Conservation (phyloP, 257 asterid genomes). For the Eucommia ulmoides region DNA sequence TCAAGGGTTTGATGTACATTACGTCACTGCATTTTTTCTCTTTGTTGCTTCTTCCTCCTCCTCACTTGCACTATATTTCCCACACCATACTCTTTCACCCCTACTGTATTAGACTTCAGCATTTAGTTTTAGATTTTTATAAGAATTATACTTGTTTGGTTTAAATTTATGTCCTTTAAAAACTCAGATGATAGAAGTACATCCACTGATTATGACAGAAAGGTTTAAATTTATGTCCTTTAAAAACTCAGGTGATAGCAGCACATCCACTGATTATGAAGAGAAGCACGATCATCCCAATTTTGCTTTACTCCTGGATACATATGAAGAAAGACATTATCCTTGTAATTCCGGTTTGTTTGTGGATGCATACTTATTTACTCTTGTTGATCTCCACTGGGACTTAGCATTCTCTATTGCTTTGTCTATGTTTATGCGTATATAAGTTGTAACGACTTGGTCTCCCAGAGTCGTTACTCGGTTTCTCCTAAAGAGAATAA, state of each 20-base stretch:
- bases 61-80: not conserved
- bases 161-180: too few relatives aligned
- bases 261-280: slow-evolving; percentile 31
- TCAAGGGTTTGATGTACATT: not conserved
- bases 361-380: not conserved
- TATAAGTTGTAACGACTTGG: not conserved
- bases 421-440: not conserved
- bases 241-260: slow-evolving; percentile 42
- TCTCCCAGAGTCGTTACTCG: not conserved
- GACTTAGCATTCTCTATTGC: too few relatives aligned
- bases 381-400: too few relatives aligned
- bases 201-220: not conserved
- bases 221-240: not conserved
- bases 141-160: not conserved
- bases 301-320: slow-evolving; percentile 10
- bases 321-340: slow-evolving; percentile 16
- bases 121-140: not conserved
- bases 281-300: slow-evolving; percentile 19
- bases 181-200: too few relatives aligned
- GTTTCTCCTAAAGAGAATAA: too few relatives aligned
- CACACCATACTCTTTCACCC: not conserved
- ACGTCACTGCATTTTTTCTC: not conserved
- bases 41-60: not conserved
- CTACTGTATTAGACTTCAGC: not conserved
- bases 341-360: slow-evolving; percentile 35